Percentiles rank a stretch among this genome's conserved stretches.
These are phyloP conservation scores for Oryza rufipogon DNA, from an alignment of 176 grass and related monocot species.

Conservation along the genomic window DNA sequence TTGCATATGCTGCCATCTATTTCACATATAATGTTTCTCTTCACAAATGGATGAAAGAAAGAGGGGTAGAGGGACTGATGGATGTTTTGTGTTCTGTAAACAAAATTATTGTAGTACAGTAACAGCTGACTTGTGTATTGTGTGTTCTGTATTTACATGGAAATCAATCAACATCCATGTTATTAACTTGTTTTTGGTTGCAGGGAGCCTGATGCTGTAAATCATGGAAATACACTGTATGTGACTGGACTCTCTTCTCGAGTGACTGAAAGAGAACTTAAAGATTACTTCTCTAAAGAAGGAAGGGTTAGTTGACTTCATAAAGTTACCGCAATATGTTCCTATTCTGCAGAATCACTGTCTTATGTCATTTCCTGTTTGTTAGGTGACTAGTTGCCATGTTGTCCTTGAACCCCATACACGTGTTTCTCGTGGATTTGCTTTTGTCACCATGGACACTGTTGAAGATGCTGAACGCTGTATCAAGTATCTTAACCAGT, in stretches of 20 bases:
- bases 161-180: neutral
- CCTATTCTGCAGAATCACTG: neutral
- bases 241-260: conserved; percentile 70
- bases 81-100: too few relatives aligned
- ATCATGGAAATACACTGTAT: conserved; percentile 75
- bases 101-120: neutral
- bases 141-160: neutral
- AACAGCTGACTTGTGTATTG: neutral
- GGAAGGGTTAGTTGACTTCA: conserved; percentile 61
- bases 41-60: neutral
- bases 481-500: conserved; percentile 72
- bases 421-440: conserved; percentile 71
- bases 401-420: conserved; percentile 77
- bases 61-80: too few relatives aligned
- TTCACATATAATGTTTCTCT: neutral
- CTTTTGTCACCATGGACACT: conserved; percentile 75
- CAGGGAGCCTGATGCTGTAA: conserved; percentile 54
- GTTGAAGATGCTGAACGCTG: conserved; percentile 72
- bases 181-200: conserved; percentile 14
- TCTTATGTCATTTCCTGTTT: conserved; percentile 22
- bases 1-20: neutral
- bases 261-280: conserved; percentile 68
- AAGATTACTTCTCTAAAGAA: conserved; percentile 69
- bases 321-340: neutral
- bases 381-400: conserved; percentile 61